Percentiles rank a stretch among this genome's conserved stretches.
These are phyloP conservation scores for Gossypium rotundifolium DNA, from an alignment of 345 rosid species.

Conservation along the genomic window DNA sequence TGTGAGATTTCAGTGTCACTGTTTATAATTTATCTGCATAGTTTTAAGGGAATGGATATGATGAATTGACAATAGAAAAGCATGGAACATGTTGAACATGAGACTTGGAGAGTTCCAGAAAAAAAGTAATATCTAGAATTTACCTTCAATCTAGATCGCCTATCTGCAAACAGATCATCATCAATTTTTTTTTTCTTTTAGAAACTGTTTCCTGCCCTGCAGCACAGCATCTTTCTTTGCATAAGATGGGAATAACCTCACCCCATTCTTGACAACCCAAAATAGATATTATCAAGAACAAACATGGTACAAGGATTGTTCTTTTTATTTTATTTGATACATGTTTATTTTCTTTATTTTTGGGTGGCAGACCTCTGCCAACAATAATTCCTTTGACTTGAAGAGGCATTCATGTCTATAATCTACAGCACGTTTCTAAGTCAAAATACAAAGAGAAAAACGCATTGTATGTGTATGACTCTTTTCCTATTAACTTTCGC, in stretches of 20 bases:
- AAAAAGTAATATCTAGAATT: conserved; percentile 39
- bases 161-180: neutral
- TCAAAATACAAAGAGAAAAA: neutral
- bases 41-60: conserved; percentile 22
- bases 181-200: neutral
- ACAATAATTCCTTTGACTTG: neutral
- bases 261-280: conserved; percentile 32
- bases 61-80: conserved; percentile 33
- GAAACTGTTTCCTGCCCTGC: conserved; percentile 15
- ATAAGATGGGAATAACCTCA: conserved; percentile 70
- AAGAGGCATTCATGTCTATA: neutral
- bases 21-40: neutral
- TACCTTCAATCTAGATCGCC: neutral
- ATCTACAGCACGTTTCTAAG: neutral
- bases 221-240: conserved; percentile 78
- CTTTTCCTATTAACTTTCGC: neutral
- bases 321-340: neutral
- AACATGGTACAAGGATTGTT: neutral
- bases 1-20: neutral
- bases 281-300: conserved; percentile 50
- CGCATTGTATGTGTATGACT: neutral
- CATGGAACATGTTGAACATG: conserved; percentile 67
- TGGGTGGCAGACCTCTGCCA: neutral
- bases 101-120: conserved; percentile 73
- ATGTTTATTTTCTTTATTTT: neutral